A percentile compares a stretch with the other conserved stretches of the same genome.
Conservation (phyloP, 345 rosid species). For the Eucalyptus curtisii region DNA sequence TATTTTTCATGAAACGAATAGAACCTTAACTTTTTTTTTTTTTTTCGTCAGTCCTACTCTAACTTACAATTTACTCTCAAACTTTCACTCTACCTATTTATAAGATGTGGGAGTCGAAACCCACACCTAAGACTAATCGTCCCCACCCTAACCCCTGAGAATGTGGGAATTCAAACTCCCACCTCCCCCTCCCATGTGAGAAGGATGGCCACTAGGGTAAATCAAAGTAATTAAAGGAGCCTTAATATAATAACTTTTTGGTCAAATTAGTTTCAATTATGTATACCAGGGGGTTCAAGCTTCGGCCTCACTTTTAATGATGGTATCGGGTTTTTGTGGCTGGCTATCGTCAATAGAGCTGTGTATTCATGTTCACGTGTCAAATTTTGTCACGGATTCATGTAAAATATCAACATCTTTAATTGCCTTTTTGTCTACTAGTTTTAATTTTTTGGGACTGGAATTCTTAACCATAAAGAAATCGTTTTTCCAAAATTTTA, state of each 20-base stretch:
- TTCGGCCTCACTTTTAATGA: background rate
- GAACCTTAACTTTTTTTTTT: too few species aligned
- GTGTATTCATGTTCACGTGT: background rate
- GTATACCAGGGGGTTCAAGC: background rate
- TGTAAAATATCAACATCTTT: background rate
- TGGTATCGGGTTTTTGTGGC: background rate
- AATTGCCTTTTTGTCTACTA: background rate
- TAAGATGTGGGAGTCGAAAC: rapidly evolving
- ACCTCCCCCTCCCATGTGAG: rapidly evolving
- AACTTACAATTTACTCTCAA: too few species aligned
- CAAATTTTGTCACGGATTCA: background rate
- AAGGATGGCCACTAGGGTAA: too few species aligned
- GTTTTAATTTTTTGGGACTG: background rate
- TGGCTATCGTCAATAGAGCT: background rate
- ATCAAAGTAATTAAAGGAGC: too few species aligned
- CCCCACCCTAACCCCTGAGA: rapidly evolving
- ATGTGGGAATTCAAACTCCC: rapidly evolving
- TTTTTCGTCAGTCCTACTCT: rapidly evolving
- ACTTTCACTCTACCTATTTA: too few species aligned
- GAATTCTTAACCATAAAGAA: background rate
- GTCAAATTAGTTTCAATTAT: background rate
- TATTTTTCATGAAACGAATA: too few species aligned
- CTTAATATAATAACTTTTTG: background rate
- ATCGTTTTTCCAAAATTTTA: background rate
- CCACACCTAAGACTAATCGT: too few species aligned